Percentiles rank a stretch among this genome's conserved stretches.
These are phyloP conservation scores for Nannochloris sp. DNA, from an alignment of 139 green algal genomes.

Conservation along the genomic window DNA sequence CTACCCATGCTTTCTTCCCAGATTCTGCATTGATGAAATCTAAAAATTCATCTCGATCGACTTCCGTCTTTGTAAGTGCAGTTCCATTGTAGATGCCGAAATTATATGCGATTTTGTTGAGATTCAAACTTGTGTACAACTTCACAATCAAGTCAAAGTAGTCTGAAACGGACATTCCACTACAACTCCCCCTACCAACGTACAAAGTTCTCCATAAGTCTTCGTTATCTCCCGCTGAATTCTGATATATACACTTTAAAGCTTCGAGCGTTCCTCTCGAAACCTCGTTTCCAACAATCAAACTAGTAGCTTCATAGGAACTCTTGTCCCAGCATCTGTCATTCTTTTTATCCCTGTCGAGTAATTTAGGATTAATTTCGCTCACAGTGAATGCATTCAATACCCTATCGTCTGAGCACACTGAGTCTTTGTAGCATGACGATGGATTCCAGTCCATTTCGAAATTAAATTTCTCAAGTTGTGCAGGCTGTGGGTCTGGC, in stretches of 20 bases:
- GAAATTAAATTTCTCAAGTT: neutral
- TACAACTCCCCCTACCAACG: neutral
- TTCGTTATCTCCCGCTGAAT: neutral
- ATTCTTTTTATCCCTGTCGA: neutral
- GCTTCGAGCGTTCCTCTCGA: neutral
- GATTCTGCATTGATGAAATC: neutral
- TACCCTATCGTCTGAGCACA: neutral
- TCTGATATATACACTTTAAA: neutral
- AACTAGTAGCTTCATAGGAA: neutral
- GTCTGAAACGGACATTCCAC: neutral
- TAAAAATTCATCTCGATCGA: neutral
- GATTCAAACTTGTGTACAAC: neutral
- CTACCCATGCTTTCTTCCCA: neutral
- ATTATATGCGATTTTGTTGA: neutral
- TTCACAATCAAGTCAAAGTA: neutral
- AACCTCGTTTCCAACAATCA: neutral
- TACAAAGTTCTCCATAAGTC: neutral
- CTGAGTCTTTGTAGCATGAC: neutral
- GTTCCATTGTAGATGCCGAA: neutral
- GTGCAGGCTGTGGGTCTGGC: neutral
- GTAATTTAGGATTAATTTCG: neutral
- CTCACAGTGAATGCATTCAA: neutral
- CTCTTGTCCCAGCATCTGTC: neutral
- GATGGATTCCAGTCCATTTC: neutral
- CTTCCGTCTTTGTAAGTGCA: neutral